Evolutionary conservation across 2,329 filamentous ascomycete species (phyloP).

Genomic region (Pleurostoma richardsiae): DNA sequence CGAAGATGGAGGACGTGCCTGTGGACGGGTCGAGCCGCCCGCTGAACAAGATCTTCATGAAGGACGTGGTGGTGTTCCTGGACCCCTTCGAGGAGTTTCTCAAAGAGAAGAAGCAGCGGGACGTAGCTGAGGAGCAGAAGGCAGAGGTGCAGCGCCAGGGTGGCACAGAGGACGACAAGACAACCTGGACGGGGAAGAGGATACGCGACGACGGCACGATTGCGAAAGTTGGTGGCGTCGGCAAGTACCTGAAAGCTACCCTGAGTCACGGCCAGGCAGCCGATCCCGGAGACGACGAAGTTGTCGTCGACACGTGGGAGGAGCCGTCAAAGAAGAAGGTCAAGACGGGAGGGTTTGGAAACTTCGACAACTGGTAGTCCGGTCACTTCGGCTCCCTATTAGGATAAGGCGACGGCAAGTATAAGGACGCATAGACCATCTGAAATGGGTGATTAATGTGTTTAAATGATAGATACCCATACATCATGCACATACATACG

Average conservation of each 20-base stretch:
- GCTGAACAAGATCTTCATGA: constrained; percentile 71
- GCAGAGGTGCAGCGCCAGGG: constrained; percentile 60
- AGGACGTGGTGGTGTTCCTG: constrained; percentile 79
- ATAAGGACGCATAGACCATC: no score
- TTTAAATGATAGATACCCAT: no score
- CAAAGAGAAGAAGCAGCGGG: constrained; percentile 63
- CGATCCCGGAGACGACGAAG: constrained; percentile 35
- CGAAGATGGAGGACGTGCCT: constrained; percentile 70
- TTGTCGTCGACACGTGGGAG: constrained; percentile 56
- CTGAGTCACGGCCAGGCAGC: constrained; percentile 14
- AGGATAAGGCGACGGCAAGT: no score
- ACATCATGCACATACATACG: no score
- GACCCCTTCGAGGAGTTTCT: constrained; percentile 95
- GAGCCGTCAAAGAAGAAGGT: constrained; percentile 77
- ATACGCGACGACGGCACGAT: constrained; percentile 64
- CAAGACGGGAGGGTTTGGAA: constrained; percentile 79
- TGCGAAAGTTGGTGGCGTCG: constrained; percentile 47
- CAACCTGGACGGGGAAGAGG: constrained; percentile 95
- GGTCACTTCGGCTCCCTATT: no score
- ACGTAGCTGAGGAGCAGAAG: constrained; percentile 50
- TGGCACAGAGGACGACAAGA: constrained; percentile 79
- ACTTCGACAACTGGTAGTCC: constrained; percentile 84
- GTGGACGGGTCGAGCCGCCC: constrained; percentile 74
- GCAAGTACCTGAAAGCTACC: constrained; percentile 75
- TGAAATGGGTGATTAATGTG: no score